phyloP scores from a whole-genome alignment of 2,329 filamentous ascomycete genomes.

The Beauveria scarabaeidicola region DNA sequence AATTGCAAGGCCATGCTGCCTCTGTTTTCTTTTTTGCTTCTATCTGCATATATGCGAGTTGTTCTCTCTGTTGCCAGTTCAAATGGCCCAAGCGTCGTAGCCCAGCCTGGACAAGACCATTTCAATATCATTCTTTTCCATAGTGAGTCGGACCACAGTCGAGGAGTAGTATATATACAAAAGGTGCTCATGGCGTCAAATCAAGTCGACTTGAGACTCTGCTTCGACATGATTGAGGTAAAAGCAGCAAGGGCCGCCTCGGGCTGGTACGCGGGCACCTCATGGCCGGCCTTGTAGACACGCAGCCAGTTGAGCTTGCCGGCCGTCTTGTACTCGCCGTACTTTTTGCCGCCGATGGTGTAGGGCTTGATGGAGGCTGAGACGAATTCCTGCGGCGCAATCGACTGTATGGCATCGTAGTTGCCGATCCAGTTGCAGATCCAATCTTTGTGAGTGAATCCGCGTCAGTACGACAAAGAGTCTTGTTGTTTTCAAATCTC shows the following conservation, averaged over 20 bases:
- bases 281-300: constrained; percentile 38
- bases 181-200: background rate
- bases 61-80: too few species aligned
- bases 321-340: constrained; percentile 41
- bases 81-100: too few species aligned
- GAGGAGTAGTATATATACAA: too few species aligned
- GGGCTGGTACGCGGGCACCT: constrained; percentile 18
- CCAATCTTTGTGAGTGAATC: constrained; percentile 30
- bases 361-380: constrained; percentile 37
- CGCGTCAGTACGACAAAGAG: background rate
- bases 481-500: background rate
- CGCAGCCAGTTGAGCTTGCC: constrained; percentile 41
- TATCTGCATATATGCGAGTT: too few species aligned
- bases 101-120: too few species aligned
- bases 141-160: background rate
- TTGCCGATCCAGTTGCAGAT: constrained; percentile 52
- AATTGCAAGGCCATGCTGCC: too few species aligned
- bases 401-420: constrained; percentile 34
- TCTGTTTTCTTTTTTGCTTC: too few species aligned
- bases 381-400: constrained; percentile 32
- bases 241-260: constrained; percentile 12
- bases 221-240: constrained; percentile 3
- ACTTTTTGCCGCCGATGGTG: constrained; percentile 37
- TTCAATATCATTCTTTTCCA: background rate
- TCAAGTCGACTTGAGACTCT: background rate